These are phyloP conservation scores for Cercospora zeae-maydis DNA, from an alignment of 2,329 filamentous ascomycete species.

Conservation along the genomic window DNA sequence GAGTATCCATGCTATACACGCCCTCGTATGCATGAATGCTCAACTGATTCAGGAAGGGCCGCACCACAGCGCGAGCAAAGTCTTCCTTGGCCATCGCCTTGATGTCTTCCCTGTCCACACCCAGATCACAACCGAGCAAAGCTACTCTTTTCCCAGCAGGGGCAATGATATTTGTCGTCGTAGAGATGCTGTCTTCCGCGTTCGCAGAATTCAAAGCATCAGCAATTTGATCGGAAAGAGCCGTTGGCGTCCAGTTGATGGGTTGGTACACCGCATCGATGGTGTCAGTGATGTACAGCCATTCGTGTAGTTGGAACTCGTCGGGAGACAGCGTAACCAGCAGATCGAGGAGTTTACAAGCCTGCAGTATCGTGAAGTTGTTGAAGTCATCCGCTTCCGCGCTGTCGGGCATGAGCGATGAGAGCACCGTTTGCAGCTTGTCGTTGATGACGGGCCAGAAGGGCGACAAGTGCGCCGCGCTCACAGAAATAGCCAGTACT, in stretches of 20 bases:
- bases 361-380: conserved; percentile 75
- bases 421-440: conserved; percentile 76
- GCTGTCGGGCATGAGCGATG: conserved; percentile 67
- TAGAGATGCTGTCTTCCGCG: conserved; percentile 32
- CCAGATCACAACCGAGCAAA: conserved; percentile 51
- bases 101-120: conserved; percentile 54
- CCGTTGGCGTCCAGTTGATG: conserved; percentile 63
- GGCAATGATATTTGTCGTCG: neutral
- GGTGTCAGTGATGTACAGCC: conserved; percentile 95
- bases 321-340: conserved; percentile 84
- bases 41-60: conserved; percentile 85
- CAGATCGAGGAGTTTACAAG: conserved; percentile 87
- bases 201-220: conserved; percentile 60
- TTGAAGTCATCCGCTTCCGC: conserved; percentile 68
- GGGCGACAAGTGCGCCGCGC: conserved; percentile 72
- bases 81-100: conserved; percentile 55
- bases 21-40: conserved; percentile 93
- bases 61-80: conserved; percentile 71
- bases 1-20: conserved; percentile 75
- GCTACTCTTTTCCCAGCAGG: conserved; percentile 28
- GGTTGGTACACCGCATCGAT: conserved; percentile 91
- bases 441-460: conserved; percentile 88
- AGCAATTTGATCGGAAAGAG: conserved; percentile 79
- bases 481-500: conserved; percentile 74
- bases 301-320: conserved; percentile 97